Base-by-base conservation (phyloP, 1,284 basidiomycete genomes). In the Rhodofomes roseus region DNA sequence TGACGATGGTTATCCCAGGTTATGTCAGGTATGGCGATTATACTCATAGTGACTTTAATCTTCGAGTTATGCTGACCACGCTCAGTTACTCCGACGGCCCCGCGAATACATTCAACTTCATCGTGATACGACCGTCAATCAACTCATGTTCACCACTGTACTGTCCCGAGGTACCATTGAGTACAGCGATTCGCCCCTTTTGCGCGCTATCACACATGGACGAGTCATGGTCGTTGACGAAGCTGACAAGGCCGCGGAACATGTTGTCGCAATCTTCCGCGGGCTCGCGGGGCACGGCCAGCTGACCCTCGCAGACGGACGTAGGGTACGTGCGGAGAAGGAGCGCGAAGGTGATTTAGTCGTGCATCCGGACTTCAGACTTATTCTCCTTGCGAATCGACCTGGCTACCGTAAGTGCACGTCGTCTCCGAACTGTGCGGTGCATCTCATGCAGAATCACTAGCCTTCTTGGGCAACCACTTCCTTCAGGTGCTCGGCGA, bases 391-490 rank as follows among this genome's bases (percentile, higher is more conserved):
- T 41, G 86, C 85, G 1, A 88, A 88, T 66, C 72, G 85, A 9
- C 85, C 87, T 27, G 89, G 89, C 16, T 92, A 91, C 76, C 84
- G 89, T 90, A 65, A 66, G 87, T 77, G 0, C 16, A 20, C 48
- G 11, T 5, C 2, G 22, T 25, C 11, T 36, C 14, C 7, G n/a
- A 4, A 4, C 29, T 6, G 20, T 50, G 3, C 14, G 36, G 9
- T 18, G 43, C n/a, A 37, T 51, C 40, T 25, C 7, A 25, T 25
- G n/a, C 43, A 27, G 52, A 48, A 22, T 4, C 18, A 41, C 12
- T 58, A 87, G 85, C 86, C 0, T 88, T 88, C 79, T 74, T 88
- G 27, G 85, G 85, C 1, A 88, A 88, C 61, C 85, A 88, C 66
- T 88, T 88, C 75, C 70, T 87, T 22, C 85, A 88, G 66, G 86